Evolutionary conservation across 2,329 filamentous ascomycete genomes (phyloP).

Genomic region (Aspergillus glaucus): DNA sequence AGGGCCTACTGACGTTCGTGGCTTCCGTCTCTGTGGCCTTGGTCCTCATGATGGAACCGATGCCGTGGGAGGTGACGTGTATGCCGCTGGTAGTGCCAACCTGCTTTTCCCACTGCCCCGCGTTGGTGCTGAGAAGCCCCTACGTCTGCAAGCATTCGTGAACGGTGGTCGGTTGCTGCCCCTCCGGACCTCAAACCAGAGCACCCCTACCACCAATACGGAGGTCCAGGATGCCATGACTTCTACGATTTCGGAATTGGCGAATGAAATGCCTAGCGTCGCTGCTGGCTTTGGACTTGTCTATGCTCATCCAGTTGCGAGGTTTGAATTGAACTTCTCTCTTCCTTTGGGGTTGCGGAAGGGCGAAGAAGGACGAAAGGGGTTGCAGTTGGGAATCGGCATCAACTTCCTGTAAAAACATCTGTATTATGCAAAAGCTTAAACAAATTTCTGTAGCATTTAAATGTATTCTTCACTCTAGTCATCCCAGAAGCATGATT

Average conservation of each 20-base stretch:
- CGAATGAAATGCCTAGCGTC: slow-evolving; percentile 71
- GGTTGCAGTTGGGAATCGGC: slow-evolving; percentile 89
- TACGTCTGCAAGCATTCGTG: slow-evolving; percentile 83
- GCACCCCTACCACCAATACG: slow-evolving; percentile 44
- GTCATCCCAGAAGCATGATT: not conserved
- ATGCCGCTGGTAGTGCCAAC: slow-evolving; percentile 81
- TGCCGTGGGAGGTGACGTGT: slow-evolving; percentile 84
- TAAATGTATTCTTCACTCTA: not conserved
- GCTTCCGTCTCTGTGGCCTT: slow-evolving; percentile 82
- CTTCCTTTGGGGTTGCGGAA: slow-evolving; percentile 73
- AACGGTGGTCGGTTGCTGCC: slow-evolving; percentile 83
- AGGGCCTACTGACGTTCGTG: slow-evolving; percentile 88
- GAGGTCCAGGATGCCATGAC: slow-evolving; percentile 40
- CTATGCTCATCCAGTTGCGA: slow-evolving; percentile 86
- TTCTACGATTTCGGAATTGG: slow-evolving; percentile 62
- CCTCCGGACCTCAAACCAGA: slow-evolving; percentile 52
- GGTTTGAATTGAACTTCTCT: slow-evolving; percentile 95
- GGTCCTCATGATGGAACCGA: slow-evolving; percentile 82
- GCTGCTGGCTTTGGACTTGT: slow-evolving; percentile 85
- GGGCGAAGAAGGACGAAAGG: slow-evolving; percentile 84
- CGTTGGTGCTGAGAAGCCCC: slow-evolving; percentile 71
- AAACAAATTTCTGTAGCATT: not conserved
- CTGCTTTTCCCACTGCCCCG: slow-evolving; percentile 78
- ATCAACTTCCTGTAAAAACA: slow-evolving; percentile 77
- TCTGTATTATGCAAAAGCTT: slow-evolving; percentile 6